A percentile compares a stretch with the other conserved stretches of the same genome.
Evolutionary conservation across 306 rosid genomes (phyloP).

Genomic region (Prunus davidiana): DNA sequence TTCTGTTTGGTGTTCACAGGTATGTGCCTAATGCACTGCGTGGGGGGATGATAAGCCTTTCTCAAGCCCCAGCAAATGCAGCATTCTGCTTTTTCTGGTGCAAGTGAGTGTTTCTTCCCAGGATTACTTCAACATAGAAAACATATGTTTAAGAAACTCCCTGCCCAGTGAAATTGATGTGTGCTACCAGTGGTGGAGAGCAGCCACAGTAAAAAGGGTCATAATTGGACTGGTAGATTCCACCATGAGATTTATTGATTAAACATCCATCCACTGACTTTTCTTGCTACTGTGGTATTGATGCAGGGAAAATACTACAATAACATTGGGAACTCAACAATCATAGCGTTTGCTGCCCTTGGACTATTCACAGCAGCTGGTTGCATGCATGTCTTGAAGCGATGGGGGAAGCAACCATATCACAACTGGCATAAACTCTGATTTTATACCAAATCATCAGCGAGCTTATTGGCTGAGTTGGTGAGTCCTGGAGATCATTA

Average conservation of each 20-base stretch:
- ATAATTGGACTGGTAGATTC: background rate
- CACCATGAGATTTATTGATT: background rate
- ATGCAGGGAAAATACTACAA: constrained; percentile 69
- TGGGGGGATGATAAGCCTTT: constrained; percentile 93
- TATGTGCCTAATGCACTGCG: constrained; percentile 91
- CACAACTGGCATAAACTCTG: constrained; percentile 68
- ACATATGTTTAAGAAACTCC: constrained; percentile 16
- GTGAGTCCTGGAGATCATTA: background rate
- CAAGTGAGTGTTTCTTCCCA: constrained; percentile 49
- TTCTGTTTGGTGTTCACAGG: constrained; percentile 41
- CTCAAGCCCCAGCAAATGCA: constrained; percentile 80
- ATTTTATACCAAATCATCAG: constrained; percentile 14
- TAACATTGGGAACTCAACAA: constrained; percentile 56
- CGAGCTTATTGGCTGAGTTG: background rate
- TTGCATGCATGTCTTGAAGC: constrained; percentile 74
- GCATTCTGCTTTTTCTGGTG: constrained; percentile 69
- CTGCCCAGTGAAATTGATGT: constrained; percentile 3
- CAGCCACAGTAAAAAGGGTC: background rate
- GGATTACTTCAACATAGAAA: constrained; percentile 8
- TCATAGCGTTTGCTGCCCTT: constrained; percentile 60
- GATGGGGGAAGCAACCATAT: constrained; percentile 87
- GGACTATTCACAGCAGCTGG: constrained; percentile 74
- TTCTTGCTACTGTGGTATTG: constrained; percentile 14
- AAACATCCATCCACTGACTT: background rate
- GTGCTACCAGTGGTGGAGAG: constrained; percentile 6